These are phyloP conservation scores for Lobosporangium transversale DNA, from an alignment of 192 early-diverging fungal species.

Conservation along the genomic window DNA sequence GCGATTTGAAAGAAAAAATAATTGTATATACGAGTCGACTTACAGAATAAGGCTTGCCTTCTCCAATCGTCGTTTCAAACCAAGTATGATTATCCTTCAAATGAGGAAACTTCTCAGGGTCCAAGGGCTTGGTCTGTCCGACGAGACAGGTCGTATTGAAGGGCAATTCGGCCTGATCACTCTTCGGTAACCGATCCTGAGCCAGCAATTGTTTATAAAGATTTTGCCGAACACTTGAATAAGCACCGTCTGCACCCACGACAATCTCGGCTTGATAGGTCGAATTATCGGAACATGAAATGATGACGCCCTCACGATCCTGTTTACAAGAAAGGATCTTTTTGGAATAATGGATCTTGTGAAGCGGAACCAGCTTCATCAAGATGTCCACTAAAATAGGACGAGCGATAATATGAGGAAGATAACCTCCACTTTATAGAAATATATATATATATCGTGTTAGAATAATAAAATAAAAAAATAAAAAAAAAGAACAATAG, in stretches of 20 bases:
- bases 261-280: constrained; percentile 22
- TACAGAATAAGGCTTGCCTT: constrained; percentile 27
- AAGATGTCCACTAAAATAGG: constrained; percentile 12
- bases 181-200: neutral
- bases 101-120: neutral
- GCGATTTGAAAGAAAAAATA: too few species aligned
- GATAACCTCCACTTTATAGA: constrained; percentile 7
- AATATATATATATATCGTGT: too few species aligned
- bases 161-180: constrained; percentile 9
- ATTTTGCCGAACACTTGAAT: constrained; percentile 17
- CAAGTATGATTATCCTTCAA: constrained; percentile 1
- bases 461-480: neutral
- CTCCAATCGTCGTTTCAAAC: constrained; percentile 4
- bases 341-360: constrained; percentile 13
- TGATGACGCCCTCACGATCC: constrained; percentile 15
- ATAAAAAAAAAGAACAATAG: neutral
- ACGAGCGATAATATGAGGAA: constrained; percentile 20
- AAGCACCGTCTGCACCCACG: constrained; percentile 36
- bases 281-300: constrained; percentile 15
- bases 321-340: constrained; percentile 16
- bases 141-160: constrained; percentile 16
- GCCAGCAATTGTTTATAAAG: constrained; percentile 11
- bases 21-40: too few species aligned
- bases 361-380: neutral
- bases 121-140: constrained; percentile 9